A percentile compares a stretch with the other conserved stretches of the same genome.
Evolutionary conservation across 208 protist genomes (phyloP).

Genomic region (Crithidia thermophila): DNA sequence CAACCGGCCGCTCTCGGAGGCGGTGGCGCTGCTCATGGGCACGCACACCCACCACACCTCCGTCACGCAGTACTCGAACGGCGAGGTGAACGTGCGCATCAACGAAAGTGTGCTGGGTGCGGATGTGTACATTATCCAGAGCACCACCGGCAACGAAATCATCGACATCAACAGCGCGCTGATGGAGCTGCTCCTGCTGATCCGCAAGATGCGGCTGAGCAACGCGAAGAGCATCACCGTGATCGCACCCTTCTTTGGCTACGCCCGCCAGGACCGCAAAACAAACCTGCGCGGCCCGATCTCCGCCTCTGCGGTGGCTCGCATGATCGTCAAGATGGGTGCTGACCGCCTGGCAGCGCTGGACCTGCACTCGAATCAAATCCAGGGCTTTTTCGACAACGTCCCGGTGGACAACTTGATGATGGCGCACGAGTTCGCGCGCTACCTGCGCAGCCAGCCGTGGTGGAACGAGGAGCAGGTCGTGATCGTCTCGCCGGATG

Average conservation of each 20-base stretch:
- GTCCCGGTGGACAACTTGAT: constrained; percentile 93
- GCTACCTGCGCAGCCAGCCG: constrained; percentile 60
- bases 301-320: constrained; percentile 91
- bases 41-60: constrained; percentile 74
- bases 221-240: constrained; percentile 90
- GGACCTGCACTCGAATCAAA: constrained; percentile 95
- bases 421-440: constrained; percentile 83
- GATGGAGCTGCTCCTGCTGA: constrained; percentile 96
- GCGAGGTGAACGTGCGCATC: constrained; percentile 93
- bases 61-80: constrained; percentile 86
- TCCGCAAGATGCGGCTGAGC: constrained; percentile 90
- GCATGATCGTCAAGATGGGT: constrained; percentile 92
- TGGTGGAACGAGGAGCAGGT: constrained; percentile 84
- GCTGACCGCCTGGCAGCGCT: constrained; percentile 92
- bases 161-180: constrained; percentile 95
- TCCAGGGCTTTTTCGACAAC: constrained; percentile 97
- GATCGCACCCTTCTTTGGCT: constrained; percentile 96
- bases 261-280: constrained; percentile 95
- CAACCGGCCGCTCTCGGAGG: constrained; percentile 88
- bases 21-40: constrained; percentile 83
- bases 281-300: constrained; percentile 93
- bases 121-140: constrained; percentile 98
- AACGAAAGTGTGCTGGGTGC: constrained; percentile 93
- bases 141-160: constrained; percentile 90
- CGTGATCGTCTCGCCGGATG: constrained; percentile 96